Percentiles rank a stretch among this genome's conserved stretches.
Evolutionary conservation across 805 yeast genomes (phyloP).

Genomic region (Candida michaelii): DNA sequence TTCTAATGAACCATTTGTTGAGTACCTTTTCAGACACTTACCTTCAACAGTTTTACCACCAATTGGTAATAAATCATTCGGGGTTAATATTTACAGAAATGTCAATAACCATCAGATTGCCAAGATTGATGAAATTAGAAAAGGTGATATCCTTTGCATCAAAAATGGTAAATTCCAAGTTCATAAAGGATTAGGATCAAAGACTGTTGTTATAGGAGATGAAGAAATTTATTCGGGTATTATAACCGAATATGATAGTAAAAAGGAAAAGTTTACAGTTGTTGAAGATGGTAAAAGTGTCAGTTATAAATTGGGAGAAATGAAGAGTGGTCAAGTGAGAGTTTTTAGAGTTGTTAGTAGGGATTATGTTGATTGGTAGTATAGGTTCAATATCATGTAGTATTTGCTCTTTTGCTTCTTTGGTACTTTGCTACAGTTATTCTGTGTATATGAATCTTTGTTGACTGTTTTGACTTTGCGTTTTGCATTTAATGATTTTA

Average conservation of each 20-base stretch:
- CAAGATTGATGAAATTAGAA: slow-evolving; percentile 60
- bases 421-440: too few species aligned
- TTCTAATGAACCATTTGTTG: slow-evolving; percentile 24
- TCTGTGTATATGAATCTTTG: too few species aligned
- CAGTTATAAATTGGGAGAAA: slow-evolving; percentile 66
- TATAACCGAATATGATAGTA: slow-evolving; percentile 70
- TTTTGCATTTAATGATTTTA: too few species aligned
- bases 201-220: slow-evolving; percentile 55
- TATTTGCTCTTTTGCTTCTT: too few species aligned
- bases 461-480: too few species aligned
- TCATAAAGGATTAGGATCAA: slow-evolving; percentile 51
- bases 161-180: slow-evolving; percentile 72
- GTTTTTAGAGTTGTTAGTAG: slow-evolving; percentile 80
- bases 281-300: slow-evolving; percentile 59
- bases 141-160: slow-evolving; percentile 84
- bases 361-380: slow-evolving; percentile 71
- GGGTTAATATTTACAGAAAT: slow-evolving; percentile 67
- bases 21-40: slow-evolving; percentile 20
- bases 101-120: slow-evolving; percentile 37
- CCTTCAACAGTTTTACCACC: slow-evolving; percentile 42
- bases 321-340: slow-evolving; percentile 75
- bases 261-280: slow-evolving; percentile 69
- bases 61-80: slow-evolving; percentile 68
- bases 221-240: slow-evolving; percentile 53
- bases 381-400: too few species aligned